These are phyloP conservation scores for Fistulinella prunicolor DNA, from an alignment of 768 basidiomycete genomes.

Conservation along the genomic window DNA sequence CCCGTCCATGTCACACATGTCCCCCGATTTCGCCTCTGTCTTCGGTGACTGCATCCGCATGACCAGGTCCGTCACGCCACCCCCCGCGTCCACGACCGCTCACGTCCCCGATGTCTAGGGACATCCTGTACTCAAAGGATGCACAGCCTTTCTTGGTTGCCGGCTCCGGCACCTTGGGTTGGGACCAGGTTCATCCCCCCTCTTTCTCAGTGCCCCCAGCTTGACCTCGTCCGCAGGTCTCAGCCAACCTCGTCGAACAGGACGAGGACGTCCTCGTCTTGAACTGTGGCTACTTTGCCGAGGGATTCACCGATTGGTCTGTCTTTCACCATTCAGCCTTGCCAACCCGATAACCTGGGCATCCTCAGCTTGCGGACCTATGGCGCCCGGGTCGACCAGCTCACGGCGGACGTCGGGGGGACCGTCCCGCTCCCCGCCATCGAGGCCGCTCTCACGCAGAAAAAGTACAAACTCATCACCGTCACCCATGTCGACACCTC, in stretches of 20 bases:
- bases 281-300: slow-evolving; percentile 92
- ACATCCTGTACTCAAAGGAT: slow-evolving; percentile 72
- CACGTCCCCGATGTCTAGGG: slow-evolving; percentile 38
- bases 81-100: background rate
- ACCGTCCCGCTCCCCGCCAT: slow-evolving; percentile 60
- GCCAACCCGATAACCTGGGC: background rate
- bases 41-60: slow-evolving; percentile 89
- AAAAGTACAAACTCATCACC: slow-evolving; percentile 86
- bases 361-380: slow-evolving; percentile 71
- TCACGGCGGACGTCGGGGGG: slow-evolving; percentile 82
- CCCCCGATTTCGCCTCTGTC: slow-evolving; percentile 81
- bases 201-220: background rate
- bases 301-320: slow-evolving; percentile 85
- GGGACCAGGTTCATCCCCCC: slow-evolving; percentile 71
- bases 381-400: slow-evolving; percentile 81
- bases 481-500: slow-evolving; percentile 97
- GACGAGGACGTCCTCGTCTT: slow-evolving; percentile 80
- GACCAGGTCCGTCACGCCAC: slow-evolving; percentile 49
- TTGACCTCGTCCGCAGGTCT: slow-evolving; percentile 54
- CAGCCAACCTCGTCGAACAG: slow-evolving; percentile 84
- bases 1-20: slow-evolving; percentile 85
- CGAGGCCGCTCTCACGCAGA: slow-evolving; percentile 65
- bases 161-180: slow-evolving; percentile 93
- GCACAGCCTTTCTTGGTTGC: slow-evolving; percentile 93
- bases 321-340: background rate